Base-by-base conservation (phyloP, 108 stramenopile genomes). In the Cyclostephanos tholiformis region DNA sequence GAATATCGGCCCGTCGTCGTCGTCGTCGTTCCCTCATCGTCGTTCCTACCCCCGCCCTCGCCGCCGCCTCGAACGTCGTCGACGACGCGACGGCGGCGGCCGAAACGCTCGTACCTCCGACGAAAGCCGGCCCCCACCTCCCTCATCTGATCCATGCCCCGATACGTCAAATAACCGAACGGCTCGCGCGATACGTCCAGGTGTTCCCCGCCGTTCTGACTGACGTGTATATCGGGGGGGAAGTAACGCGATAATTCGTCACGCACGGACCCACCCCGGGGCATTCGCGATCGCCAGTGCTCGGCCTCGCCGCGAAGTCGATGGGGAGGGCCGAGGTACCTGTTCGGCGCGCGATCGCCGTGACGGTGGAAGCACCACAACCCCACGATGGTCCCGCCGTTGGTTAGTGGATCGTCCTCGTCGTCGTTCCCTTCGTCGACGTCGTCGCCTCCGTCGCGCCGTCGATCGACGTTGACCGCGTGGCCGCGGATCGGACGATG, bases 301-400 rank as follows among this genome's bases (percentile, higher is more conserved):
- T 55, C 50, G 43, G 79, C 50, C 69, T 91, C 90, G 44, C 63
- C 76, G 6, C 76, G 61, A n/a, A 56, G 56, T 14, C 73, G 39
- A n/a, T 79, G 65, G 0, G 63, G 61, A 8, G 79, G 61, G 20
- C 78, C 81, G 1, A 90, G 65, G 43, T 80, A 75, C 14, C 87
- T 78, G 60, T 81, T 71, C 22, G 92, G 92, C 1, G 88, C 71
- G 23, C 92, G 63, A 75, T 93, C 92, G 23, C 92, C 92, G 75
- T 93, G 92, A 17, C 92, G 84, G 53, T 76, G 77, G 75, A 93
- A 93, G 39, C 90, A 79, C 85, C 86, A 92, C 20, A 88, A 83
- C 19, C 86, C 90, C 41, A 76, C 79, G 30, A 91, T 76, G 25
- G 69, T 77, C 0, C 86, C 87, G 14, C 71, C 80, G 60, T 87